These are phyloP conservation scores for Pezizomycotina sp. DNA, from an alignment of 2,329 filamentous ascomycete species.

Conservation along the genomic window DNA sequence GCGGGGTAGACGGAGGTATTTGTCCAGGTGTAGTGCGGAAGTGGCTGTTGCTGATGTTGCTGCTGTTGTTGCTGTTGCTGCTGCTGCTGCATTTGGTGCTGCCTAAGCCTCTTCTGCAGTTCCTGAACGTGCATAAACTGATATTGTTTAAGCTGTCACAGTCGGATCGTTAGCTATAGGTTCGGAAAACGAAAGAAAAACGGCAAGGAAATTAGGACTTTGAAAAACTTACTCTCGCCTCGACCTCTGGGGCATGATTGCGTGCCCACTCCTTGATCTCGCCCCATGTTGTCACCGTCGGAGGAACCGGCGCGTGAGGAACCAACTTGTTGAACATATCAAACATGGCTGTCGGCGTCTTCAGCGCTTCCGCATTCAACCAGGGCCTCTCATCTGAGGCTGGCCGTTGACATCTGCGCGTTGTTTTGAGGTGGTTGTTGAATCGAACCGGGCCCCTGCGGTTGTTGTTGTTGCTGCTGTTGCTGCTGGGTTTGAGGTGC, in stretches of 20 bases:
- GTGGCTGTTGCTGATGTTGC: constrained; percentile 4
- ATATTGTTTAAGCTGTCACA: constrained; percentile 10
- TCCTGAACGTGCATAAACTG: constrained; percentile 17
- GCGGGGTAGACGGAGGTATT: too few species aligned
- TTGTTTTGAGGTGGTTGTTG: constrained; percentile 1
- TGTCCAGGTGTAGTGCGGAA: too few species aligned
- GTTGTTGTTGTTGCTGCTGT: constrained; percentile 3
- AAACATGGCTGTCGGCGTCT: constrained; percentile 9
- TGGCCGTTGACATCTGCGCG: background rate
- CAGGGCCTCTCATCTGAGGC: constrained; percentile 9
- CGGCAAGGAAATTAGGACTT: background rate
- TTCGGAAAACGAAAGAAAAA: background rate
- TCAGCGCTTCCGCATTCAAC: constrained; percentile 8
- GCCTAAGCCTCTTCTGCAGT: constrained; percentile 7
- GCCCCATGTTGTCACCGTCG: constrained; percentile 9
- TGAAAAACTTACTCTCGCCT: constrained; percentile 4
- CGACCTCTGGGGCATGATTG: constrained; percentile 7
- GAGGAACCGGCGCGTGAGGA: constrained; percentile 5
- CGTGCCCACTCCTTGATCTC: constrained; percentile 13
- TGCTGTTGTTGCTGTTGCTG: constrained; percentile 3
- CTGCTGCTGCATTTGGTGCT: constrained; percentile 5
- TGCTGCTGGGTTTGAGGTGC: constrained; percentile 3
- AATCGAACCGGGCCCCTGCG: too few species aligned
- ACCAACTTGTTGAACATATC: constrained; percentile 10
- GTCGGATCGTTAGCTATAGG: background rate